A percentile compares a stretch with the other conserved stretches of the same genome.
Conservation (phyloP, 257 asterid species). For the Lithospermum erythrorhizon region DNA sequence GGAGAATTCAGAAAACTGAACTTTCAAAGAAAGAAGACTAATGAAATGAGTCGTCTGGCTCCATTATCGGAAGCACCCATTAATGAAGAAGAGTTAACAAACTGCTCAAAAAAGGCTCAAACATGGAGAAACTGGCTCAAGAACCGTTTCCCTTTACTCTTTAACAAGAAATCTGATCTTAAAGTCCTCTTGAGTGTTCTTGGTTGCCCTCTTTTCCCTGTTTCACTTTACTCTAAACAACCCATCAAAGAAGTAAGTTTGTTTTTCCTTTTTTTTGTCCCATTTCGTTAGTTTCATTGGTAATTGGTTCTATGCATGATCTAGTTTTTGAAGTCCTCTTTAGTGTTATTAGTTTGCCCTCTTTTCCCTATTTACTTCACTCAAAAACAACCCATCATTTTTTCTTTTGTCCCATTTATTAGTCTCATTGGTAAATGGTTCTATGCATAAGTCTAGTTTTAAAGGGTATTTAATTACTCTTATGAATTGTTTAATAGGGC, state of each 20-base stretch:
- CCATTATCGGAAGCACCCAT: constrained; percentile 63
- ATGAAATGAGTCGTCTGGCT: constrained; percentile 52
- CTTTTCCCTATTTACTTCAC: too few relatives aligned
- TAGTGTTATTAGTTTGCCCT: too few relatives aligned
- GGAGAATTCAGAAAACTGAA: too few relatives aligned
- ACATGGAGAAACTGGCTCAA: constrained; percentile 59
- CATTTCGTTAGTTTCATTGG: not conserved
- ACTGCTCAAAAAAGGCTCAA: constrained; percentile 23
- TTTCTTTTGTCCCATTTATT: too few relatives aligned
- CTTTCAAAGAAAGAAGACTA: not conserved
- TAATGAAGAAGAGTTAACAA: constrained; percentile 31
- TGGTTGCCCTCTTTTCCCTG: constrained; percentile 76
- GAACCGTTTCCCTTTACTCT: constrained; percentile 39
- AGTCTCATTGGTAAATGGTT: too few relatives aligned
- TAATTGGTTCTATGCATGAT: not conserved
- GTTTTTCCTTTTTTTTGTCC: not conserved
- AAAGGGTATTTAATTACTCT: not conserved
- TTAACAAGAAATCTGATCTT: constrained; percentile 59
- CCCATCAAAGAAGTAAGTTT: constrained; percentile 42
- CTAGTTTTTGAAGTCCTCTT: not conserved
- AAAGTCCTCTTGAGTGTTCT: constrained; percentile 56
- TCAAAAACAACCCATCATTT: too few relatives aligned
- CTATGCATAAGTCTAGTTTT: too few relatives aligned
- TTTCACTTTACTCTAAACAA: constrained; percentile 27
- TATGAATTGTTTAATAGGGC: not conserved